These are phyloP conservation scores for Verbena officinalis DNA, from an alignment of 257 asterid species.

Conservation along the genomic window DNA sequence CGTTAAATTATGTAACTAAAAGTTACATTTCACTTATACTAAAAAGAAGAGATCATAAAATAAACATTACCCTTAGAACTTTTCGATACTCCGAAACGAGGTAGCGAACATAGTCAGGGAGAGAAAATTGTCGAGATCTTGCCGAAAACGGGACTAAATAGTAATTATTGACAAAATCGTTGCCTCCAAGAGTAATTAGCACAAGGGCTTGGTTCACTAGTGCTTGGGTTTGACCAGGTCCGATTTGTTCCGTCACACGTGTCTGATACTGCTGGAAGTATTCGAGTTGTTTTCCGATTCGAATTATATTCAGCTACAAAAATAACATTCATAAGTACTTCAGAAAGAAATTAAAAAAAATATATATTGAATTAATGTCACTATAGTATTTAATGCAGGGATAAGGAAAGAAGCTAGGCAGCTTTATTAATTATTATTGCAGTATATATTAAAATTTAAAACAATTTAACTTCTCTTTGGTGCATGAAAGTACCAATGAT, in stretches of 20 bases:
- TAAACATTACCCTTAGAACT: slow-evolving; percentile 49
- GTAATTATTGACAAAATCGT: slow-evolving; percentile 90
- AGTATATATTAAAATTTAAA: no score
- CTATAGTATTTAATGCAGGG: neutral
- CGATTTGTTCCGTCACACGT: slow-evolving; percentile 55
- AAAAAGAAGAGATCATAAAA: no score
- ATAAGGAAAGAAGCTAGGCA: neutral
- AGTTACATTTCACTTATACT: no score
- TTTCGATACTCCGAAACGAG: slow-evolving; percentile 76
- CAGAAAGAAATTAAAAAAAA: no score
- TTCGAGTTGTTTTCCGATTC: slow-evolving; percentile 60
- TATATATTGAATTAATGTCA: no score
- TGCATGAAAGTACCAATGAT: neutral
- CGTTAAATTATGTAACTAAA: no score
- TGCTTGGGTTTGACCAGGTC: slow-evolving; percentile 45
- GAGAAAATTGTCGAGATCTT: slow-evolving; percentile 74
- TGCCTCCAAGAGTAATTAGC: slow-evolving; percentile 89
- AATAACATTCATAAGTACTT: neutral
- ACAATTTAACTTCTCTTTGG: no score
- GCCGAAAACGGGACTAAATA: slow-evolving; percentile 79
- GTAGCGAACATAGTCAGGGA: slow-evolving; percentile 63
- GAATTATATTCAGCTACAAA: slow-evolving; percentile 70
- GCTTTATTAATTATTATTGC: neutral
- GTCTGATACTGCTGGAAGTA: slow-evolving; percentile 71
- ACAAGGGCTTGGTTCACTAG: slow-evolving; percentile 73